Base-by-base conservation (phyloP, 306 rosid species). In the Rosa persica region DNA sequence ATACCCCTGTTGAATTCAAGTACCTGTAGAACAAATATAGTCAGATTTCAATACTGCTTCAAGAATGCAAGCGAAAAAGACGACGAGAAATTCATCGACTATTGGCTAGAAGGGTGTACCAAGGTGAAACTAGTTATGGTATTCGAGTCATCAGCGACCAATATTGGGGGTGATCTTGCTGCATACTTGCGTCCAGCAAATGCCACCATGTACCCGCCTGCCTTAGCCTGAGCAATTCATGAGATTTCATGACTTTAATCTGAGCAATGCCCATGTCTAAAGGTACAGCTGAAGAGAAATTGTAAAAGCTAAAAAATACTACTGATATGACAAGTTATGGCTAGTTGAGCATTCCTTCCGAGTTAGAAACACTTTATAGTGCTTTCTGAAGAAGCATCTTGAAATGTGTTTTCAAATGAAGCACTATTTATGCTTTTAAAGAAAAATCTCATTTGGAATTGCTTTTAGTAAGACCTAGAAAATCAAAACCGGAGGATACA, bases 161-260 rank as follows among this genome's bases (percentile, higher is more conserved):
- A 77, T 73, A 83, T 51, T 27, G 98, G 97, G 49, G 64, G 80
- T 60, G 98, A 92, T 84, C 98, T 95, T 76, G 97, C 98, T 70
- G 98, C 98, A 82, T 95, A 92, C 80, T 95, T 92, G 78, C 81
- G 80, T 75, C 98, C 98, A 15, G 98, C 97, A 87, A 92, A 95
- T 44, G 98, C 97, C 22, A 95, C 98, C 98, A 92, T 95, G 70
- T 75, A 86, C 22, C 88, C 92, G 71, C 88, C 91, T 22, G 71
- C 36, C 54, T 6, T 5, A 3, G 8, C 88, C 96, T 94, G 83
- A 72, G 34, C 36, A 76, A 49, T 34, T 20, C 68, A 65, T 6
- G 52, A 80, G 55, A 72, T 65, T 75, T 15, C 39, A 75, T 64
- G 42, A 58, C 54, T 27, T 12, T 5, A 23, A 11, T 27, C 44